phyloP scores from a whole-genome alignment of 257 asterid genomes.

The Nicotiana knightiana region DNA sequence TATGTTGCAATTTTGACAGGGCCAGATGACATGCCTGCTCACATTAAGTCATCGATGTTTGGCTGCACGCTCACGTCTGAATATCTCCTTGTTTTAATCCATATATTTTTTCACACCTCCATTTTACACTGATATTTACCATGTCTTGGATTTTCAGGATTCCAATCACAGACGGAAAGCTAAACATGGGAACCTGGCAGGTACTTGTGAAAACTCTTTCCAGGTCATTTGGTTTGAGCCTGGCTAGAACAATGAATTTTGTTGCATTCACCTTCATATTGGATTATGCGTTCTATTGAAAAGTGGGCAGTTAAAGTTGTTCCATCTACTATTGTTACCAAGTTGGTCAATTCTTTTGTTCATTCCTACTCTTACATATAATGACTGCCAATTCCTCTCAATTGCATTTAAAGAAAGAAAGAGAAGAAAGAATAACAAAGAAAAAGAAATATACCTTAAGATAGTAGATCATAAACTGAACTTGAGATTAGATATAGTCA shows the following conservation, averaged over 20 bases:
- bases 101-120: neutral
- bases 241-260: neutral
- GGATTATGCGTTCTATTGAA: neutral
- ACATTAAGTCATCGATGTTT: slow-evolving; percentile 94
- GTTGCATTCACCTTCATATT: neutral
- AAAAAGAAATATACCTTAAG: neutral
- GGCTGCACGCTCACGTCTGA: slow-evolving; percentile 82
- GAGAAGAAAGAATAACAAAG: neutral
- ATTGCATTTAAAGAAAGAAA: neutral
- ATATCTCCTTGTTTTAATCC: slow-evolving; percentile 9
- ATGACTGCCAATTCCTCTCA: neutral
- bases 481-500: no score
- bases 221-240: neutral
- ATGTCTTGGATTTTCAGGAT: slow-evolving; percentile 45
- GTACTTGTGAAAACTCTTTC: slow-evolving; percentile 27
- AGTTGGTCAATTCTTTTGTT: neutral
- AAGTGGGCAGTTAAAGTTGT: neutral
- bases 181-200: slow-evolving; percentile 99
- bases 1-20: slow-evolving; percentile 45
- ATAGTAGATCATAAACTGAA: neutral
- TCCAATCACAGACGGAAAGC: slow-evolving; percentile 82
- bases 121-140: neutral
- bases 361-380: neutral
- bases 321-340: neutral
- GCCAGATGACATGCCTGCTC: slow-evolving; percentile 99